Evolutionary conservation across 2,329 filamentous ascomycete species (phyloP), one percentile per base, ranked within the genome.

Genomic region (Cercospora brassicicola): DNA sequence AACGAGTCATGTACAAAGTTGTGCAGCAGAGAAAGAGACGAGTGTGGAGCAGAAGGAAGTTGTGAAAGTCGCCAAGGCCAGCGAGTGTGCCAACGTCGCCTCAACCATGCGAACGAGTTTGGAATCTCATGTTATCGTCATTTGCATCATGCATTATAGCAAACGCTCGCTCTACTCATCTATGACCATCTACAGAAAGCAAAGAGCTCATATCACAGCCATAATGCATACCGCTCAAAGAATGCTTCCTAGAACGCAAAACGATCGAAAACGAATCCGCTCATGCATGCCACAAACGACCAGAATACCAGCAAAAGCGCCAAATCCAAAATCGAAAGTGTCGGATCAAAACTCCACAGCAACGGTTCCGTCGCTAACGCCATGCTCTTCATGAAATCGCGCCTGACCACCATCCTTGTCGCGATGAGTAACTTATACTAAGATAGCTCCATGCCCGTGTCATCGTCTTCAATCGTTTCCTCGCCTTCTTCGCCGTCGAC

Each of bases 401-500:
- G 51, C 48, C 51, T 51, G 31, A 31, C 13, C 48, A 36, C 36
- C 62, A 51, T 33, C 30, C 18, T 57, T 11, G 62, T 57, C 31
- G 48, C 48, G 20, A 64, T 39, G 48, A 42, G 51, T 64, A 57
- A 56, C n/a, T 57, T 39, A 64, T 64, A 64, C 57, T 66, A 73
- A n/a, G 71, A 73, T 30, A 77, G 65, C 60, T 78, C 76, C 76
- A 78, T 78, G 7, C 75, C 76, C 15, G 78, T 77, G 15, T 76
- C 76, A 62, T 75, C 73, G 10, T 70, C 73, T 60, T 76, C 76
- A 5, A 67, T 70, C 20, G 74, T 73, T 33, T 62, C 74, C 11
- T 72, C 75, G 3, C 56, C 81, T 26, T 76, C 75, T 9, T 83
- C 82, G 1, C 72, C 79, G 26, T 82, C 81, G 4, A 81, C 79